Evolutionary conservation across 2,329 filamentous ascomycete genomes (phyloP).

Genomic region (Septoria linicola): DNA sequence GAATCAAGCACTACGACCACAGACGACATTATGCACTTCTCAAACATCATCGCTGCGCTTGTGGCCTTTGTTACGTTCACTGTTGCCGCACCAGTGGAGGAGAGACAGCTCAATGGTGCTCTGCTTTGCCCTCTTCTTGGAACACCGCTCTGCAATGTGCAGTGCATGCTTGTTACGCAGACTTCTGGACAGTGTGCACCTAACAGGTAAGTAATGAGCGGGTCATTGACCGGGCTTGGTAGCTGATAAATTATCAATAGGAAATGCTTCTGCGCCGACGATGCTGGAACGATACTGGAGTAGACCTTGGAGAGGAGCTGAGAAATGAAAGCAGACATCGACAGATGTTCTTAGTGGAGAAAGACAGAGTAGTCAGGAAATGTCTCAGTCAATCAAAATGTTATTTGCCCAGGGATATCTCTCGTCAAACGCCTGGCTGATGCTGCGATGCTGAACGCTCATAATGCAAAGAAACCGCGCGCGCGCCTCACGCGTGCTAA

Average conservation of each 20-base stretch:
- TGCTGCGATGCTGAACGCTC: too few species aligned
- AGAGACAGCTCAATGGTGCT: conserved; percentile 16
- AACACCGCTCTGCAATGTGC: conserved; percentile 13
- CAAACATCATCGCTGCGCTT: conserved; percentile 6
- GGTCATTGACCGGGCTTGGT: background rate
- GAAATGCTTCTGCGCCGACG: conserved; percentile 21
- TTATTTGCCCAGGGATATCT: too few species aligned
- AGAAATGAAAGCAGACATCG: too few species aligned
- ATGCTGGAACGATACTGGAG: conserved; percentile 13
- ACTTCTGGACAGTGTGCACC: conserved; percentile 21
- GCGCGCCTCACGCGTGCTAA: too few species aligned
- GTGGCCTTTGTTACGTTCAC: conserved; percentile 13
- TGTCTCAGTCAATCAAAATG: too few species aligned
- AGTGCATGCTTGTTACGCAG: conserved; percentile 12
- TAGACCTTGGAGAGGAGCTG: background rate
- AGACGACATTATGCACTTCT: conserved; percentile 12
- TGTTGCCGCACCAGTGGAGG: conserved; percentile 15
- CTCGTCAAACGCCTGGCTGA: too few species aligned
- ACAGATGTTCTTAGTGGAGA: too few species aligned
- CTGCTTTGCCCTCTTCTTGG: conserved; percentile 19
- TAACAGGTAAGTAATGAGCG: conserved; percentile 14
- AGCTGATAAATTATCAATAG: conserved; percentile 10
- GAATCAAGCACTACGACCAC: background rate
- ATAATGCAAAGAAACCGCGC: too few species aligned
- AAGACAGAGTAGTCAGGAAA: too few species aligned